phyloP scores from a whole-genome alignment of 2,329 filamentous ascomycete species.

The Curvularia hawaiiensis region DNA sequence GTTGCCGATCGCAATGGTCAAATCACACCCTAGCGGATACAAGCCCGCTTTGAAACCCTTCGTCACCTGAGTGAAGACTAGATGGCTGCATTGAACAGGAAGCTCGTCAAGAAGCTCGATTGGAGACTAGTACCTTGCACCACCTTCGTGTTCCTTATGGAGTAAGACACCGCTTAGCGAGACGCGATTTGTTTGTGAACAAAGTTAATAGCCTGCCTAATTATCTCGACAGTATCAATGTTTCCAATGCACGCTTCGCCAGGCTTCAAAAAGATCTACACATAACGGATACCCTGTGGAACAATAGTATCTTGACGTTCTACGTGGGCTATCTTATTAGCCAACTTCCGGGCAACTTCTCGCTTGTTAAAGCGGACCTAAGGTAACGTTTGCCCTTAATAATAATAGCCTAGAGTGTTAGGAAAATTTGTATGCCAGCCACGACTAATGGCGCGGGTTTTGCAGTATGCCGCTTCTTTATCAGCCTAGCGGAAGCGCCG shows the following conservation, averaged over 20 bases:
- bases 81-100: slow-evolving; percentile 37
- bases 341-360: slow-evolving; percentile 55
- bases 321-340: slow-evolving; percentile 55
- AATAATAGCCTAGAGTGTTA: slow-evolving; percentile 52
- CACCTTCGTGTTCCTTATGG: slow-evolving; percentile 42
- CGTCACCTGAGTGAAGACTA: slow-evolving; percentile 29
- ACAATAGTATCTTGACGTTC: slow-evolving; percentile 50
- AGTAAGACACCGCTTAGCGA: slow-evolving; percentile 15
- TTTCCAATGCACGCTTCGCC: slow-evolving; percentile 47
- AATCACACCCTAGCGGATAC: slow-evolving; percentile 35
- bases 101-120: slow-evolving; percentile 32
- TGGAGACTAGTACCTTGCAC: slow-evolving; percentile 40
- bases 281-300: slow-evolving; percentile 43
- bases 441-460: slow-evolving; percentile 45
- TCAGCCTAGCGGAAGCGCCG: slow-evolving; percentile 47
- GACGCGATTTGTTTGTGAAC: neutral
- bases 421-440: slow-evolving; percentile 53
- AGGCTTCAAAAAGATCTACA: slow-evolving; percentile 47
- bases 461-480: slow-evolving; percentile 45
- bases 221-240: slow-evolving; percentile 50
- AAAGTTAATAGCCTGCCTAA: slow-evolving; percentile 20
- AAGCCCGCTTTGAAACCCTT: slow-evolving; percentile 34
- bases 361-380: slow-evolving; percentile 50
- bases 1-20: slow-evolving; percentile 13
- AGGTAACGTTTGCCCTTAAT: slow-evolving; percentile 46